Conservation (phyloP, 1,139 yeast genomes). For the Taiozyma onychis region DNA sequence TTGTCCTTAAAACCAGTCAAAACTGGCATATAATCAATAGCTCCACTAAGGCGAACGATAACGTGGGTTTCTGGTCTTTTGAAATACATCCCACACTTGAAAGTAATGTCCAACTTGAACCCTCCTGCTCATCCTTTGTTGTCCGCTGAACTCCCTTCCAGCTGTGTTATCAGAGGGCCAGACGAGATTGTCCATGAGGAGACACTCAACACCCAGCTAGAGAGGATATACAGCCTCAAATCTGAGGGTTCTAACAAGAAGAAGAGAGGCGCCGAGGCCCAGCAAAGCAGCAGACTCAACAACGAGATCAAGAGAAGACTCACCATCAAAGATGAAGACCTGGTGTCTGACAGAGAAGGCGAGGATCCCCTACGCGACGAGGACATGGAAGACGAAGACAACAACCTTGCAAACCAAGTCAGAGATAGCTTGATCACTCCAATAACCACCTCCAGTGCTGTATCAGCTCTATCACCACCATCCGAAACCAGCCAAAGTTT, state of each 20-base stretch:
- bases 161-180: conserved; percentile 14
- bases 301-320: conserved; percentile 16
- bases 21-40: background rate
- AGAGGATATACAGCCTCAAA: conserved; percentile 3
- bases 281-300: conserved; percentile 4
- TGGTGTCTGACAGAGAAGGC: conserved; percentile 1
- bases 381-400: conserved; percentile 14
- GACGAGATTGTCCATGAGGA: conserved; percentile 10
- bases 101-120: conserved; percentile 7
- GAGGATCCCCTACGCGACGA: background rate
- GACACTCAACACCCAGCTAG: conserved; percentile 3
- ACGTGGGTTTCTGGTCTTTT: background rate
- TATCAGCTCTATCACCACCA: conserved; percentile 2
- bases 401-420: conserved; percentile 18
- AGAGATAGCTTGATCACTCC: background rate
- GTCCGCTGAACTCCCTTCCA: conserved; percentile 13
- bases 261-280: conserved; percentile 19
- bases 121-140: conserved; percentile 20
- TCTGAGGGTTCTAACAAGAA: conserved; percentile 5
- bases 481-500: conserved; percentile 1
- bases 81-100: background rate
- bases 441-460: background rate
- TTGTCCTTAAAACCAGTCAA: background rate
- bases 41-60: background rate
- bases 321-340: conserved; percentile 12